Evolutionary conservation across 1,284 basidiomycete species (phyloP).

Genomic region (Pisolithus thermaeus): DNA sequence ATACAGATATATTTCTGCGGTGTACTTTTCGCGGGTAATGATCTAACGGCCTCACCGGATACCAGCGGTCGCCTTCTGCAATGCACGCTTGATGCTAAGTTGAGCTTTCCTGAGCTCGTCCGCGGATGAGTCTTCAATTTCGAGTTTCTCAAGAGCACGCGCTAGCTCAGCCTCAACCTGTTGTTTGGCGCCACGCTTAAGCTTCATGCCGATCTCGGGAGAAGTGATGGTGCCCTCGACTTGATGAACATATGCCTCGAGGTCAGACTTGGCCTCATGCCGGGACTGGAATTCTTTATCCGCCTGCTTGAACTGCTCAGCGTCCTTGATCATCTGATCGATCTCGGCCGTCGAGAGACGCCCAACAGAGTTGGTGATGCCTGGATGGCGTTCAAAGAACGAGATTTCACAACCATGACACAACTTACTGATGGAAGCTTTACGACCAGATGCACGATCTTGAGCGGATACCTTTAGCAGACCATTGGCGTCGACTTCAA

Average conservation of each 20-base stretch:
- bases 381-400: constrained; percentile 31
- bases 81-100: constrained; percentile 86
- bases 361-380: constrained; percentile 93
- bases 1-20: background rate
- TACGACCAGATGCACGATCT: constrained; percentile 93
- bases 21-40: constrained; percentile 11
- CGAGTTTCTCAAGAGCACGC: constrained; percentile 92
- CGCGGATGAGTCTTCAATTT: constrained; percentile 87
- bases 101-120: constrained; percentile 95
- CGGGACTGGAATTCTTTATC: constrained; percentile 96
- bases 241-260: constrained; percentile 93
- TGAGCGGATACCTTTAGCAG: constrained; percentile 91
- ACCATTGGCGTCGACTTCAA: constrained; percentile 97
- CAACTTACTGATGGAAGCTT: constrained; percentile 86
- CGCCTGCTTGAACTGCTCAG: constrained; percentile 91
- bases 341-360: constrained; percentile 93
- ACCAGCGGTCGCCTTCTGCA: constrained; percentile 92
- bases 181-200: constrained; percentile 90
- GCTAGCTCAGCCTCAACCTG: constrained; percentile 95
- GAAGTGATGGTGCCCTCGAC: constrained; percentile 90
- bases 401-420: background rate
- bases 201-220: constrained; percentile 94
- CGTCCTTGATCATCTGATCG: constrained; percentile 98
- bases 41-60: constrained; percentile 51
- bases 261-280: constrained; percentile 94